phyloP scores from a whole-genome alignment of 768 basidiomycete species.

The Amylocystis lapponica region DNA sequence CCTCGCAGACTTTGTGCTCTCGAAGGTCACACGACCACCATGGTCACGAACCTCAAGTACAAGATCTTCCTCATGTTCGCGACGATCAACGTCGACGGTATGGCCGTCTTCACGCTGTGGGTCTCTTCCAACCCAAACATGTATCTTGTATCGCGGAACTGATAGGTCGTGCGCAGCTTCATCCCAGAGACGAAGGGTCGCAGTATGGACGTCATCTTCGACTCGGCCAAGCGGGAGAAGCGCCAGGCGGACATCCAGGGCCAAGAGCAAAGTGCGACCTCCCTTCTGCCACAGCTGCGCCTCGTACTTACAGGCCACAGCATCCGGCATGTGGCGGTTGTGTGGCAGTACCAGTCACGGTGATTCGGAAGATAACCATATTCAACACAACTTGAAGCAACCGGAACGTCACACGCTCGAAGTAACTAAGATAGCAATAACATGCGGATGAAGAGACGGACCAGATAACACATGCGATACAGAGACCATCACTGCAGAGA shows the following conservation, averaged over 20 bases:
- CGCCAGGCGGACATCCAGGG: slow-evolving; percentile 48
- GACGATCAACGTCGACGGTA: slow-evolving; percentile 64
- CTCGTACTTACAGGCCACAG: too few species aligned
- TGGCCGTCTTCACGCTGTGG: slow-evolving; percentile 63
- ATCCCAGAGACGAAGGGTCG: slow-evolving; percentile 39
- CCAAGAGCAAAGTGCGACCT: slow-evolving; percentile 35
- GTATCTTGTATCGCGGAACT: slow-evolving; percentile 23
- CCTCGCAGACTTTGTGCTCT: slow-evolving; percentile 57
- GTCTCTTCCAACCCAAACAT: slow-evolving; percentile 14
- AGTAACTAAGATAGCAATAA: too few species aligned
- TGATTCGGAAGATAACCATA: too few species aligned
- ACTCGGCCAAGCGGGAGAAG: slow-evolving; percentile 47
- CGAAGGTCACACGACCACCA: slow-evolving; percentile 64
- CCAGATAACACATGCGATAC: too few species aligned
- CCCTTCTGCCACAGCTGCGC: too few species aligned
- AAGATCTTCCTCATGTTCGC: slow-evolving; percentile 78
- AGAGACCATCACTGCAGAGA: too few species aligned
- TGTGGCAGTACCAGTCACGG: too few species aligned
- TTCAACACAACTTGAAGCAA: too few species aligned
- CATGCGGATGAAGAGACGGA: too few species aligned
- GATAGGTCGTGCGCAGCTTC: slow-evolving; percentile 26
- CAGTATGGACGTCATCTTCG: slow-evolving; percentile 51
- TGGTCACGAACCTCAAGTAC: slow-evolving; percentile 57
- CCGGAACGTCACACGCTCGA: too few species aligned
- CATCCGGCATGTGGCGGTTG: too few species aligned